These are phyloP conservation scores for Xylaria sp. DNA, from an alignment of 2,329 filamentous ascomycete genomes.

Conservation along the genomic window DNA sequence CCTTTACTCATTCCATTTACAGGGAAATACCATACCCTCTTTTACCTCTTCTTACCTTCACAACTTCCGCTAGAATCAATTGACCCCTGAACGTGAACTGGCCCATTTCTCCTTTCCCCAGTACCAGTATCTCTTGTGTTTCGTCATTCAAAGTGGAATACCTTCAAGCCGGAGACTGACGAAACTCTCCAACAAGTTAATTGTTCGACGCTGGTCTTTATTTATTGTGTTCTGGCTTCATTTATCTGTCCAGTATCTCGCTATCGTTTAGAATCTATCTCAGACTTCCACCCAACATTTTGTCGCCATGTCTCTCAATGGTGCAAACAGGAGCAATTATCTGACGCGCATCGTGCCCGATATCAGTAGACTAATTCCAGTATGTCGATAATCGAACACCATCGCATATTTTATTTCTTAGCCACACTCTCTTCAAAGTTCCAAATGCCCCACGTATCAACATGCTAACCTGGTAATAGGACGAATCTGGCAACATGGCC, in stretches of 20 bases:
- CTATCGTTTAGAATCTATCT: background rate
- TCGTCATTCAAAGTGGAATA: background rate
- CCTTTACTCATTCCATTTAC: constrained; percentile 8
- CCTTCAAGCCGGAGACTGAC: background rate
- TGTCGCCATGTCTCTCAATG: constrained; percentile 24
- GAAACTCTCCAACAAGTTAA: background rate
- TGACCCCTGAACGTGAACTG: background rate
- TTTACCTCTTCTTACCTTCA: background rate
- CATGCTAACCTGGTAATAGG: constrained; percentile 21
- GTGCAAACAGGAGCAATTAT: constrained; percentile 29
- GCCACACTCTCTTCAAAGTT: background rate
- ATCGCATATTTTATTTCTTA: background rate
- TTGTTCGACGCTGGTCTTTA: background rate
- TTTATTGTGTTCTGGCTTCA: background rate
- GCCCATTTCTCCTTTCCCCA: constrained; percentile 20
- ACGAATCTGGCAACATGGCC: constrained; percentile 14
- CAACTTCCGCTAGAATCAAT: background rate
- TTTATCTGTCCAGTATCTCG: background rate
- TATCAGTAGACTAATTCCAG: constrained; percentile 25
- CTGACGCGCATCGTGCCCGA: constrained; percentile 26
- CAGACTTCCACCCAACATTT: background rate
- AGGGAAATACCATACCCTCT: background rate
- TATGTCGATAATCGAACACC: constrained; percentile 14
- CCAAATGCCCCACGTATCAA: background rate
- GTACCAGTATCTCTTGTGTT: background rate